Evolutionary conservation across 441 rosid species (phyloP), one percentile per base, ranked within the genome.

Genomic region (Croton setiger): DNA sequence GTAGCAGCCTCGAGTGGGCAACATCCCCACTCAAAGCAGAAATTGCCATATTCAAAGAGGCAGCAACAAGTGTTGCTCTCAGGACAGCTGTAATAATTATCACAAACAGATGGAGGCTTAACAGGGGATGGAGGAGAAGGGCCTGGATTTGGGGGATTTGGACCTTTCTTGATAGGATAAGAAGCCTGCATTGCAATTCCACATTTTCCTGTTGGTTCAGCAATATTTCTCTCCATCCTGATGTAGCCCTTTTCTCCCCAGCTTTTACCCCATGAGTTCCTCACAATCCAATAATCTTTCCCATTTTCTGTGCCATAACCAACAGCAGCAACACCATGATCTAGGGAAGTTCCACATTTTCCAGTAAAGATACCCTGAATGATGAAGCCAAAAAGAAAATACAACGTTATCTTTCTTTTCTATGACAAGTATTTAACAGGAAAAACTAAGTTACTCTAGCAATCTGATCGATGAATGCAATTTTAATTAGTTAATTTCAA

Each of bases 201-300:
- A 75, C 98, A 93, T 77, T 85, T 89, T 1, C 97, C 98, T 0
- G 91, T 59, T 27, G 71, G 58, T 1, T 60, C 71, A 11, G 58
- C 76, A 51, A 78, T 23, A 53, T 84, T 88, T 48, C 97, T 78
- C 55, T 74, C 91, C 96, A 93, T 85, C 73, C 72, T 89, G 17
- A 93, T 63, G 72, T 89, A 93, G 2, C 98, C 98, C 0, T 49
- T n/a, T 82, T 91, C 97, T 57, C 98, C 98, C 97, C 97, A 93
- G 72, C 76, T 73, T 0, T 6, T 9, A 35, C 97, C 97, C 98
- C 98, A 91, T 12, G 97, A 93, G 70, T 91, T 91, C 76, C 75
- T 86, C n/a, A 91, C 91, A 6, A 86, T 82, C 97, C 96, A 91
- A 71, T 85, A 91, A 72, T 87, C 91, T 44, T 72, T 65, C 12